Base-by-base conservation (phyloP, 2,329 filamentous ascomycete species). In the Penicillium sp. region DNA sequence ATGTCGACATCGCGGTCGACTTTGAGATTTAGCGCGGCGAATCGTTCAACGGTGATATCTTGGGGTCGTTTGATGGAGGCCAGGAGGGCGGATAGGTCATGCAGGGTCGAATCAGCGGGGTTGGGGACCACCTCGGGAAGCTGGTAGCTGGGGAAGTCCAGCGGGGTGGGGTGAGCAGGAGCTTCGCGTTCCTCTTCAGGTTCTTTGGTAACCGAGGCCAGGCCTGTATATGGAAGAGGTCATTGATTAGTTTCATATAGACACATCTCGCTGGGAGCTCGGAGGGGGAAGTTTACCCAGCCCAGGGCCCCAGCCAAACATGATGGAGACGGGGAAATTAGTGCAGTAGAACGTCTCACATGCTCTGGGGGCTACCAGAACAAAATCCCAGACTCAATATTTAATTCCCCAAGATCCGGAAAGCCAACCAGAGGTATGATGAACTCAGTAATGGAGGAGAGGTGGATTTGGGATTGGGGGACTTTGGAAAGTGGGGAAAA, bases 141-240 rank as follows among this genome's bases (percentile, higher is more conserved):
- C 27, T 69, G 63, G 59, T 81, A 78, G 53, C 68, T 67, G 31
- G 83, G 83, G 62, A 85, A 85, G 53, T 81, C 81, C 47, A 84
- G 73, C 21, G 78, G 77, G 26, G 78, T 81, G 33, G 83, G 78
- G 57, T 69, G 70, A 33, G 80, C 69, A 46, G 83, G 83, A 39
- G 82, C 80, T 44, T 71, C 65, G 59, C 82, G 78, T 65, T 79
- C 77, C 61, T 73, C 75, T 44, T 76, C 71, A 23, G 70, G 67
- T 26, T 75, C 71, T 51, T 71, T 66, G 39, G 61, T 65, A 47
- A 72, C 61, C 21, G 72, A 63, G 48, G 73, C 69, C 50, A 71
- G 53, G 54, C 67, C 73, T 75, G 29, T 42, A 13, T 19, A 13
- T 31, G 5, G 19, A 52, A 35, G n/a, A 37, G 19, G 26, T 11